Evolutionary conservation across 257 asterid genomes (phyloP), one percentile per base, ranked within the genome.

Genomic region (Jacaranda mimosifolia): DNA sequence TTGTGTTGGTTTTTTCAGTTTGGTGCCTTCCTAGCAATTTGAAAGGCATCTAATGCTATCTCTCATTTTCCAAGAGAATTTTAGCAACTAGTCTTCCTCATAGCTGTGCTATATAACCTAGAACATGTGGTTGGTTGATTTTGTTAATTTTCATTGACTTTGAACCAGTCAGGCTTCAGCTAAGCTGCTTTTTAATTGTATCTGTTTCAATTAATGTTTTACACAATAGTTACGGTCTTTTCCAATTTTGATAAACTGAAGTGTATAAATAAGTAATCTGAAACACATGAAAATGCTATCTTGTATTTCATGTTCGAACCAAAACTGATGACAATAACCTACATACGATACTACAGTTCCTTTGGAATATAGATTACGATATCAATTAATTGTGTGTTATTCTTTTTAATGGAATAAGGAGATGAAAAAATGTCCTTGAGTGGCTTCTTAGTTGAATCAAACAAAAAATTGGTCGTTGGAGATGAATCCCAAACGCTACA

Each of bases 61-160:
- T 10, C 18, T 45, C 48, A 17, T 38, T 53, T 56, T 53, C n/a
- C 76, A n/a, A 17, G 17, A 55, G 17, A 26, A 7, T 52, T 39
- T 71, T 36, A 55, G 17, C 17, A 46, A 59, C 21, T 51, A 6
- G n/a, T 19, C 62, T n/a, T 62, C 68, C 32, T 11, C 70, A 51
- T 11, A 26, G 65, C 40, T 59, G 65, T 26, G 3, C 42, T 63
- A 7, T 14, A 13, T 70, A 51, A 52, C 65, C 52, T 70, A 17
- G n/a, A 52, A 70, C 10, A 48, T 10, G 3, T 18, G 51, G 53
- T 32, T 18, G 32, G 53, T 39, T 39, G 63, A 58, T 17, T 56
- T 6, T 72, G 3, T 17, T 26, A 45, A 66, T 42, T 9, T 32
- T n/a, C 71, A 5, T 73, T 45, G 78, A 73, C 78, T 73, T 73